Evolutionary conservation across 2,329 filamentous ascomycete species (phyloP).

Genomic region (Pochonia chlamydosporia): DNA sequence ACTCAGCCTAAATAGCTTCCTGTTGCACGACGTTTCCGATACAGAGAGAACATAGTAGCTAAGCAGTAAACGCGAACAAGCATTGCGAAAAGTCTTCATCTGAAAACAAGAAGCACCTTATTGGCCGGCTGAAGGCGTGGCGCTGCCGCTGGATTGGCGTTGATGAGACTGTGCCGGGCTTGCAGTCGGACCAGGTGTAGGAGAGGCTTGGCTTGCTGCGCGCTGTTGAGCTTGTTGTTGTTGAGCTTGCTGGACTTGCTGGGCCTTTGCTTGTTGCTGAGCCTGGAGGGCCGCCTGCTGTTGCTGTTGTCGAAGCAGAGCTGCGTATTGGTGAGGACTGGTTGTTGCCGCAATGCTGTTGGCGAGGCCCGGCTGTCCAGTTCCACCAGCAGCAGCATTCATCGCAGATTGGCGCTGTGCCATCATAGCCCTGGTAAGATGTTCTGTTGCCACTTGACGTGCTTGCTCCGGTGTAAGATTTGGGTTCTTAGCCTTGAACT

Average conservation of each 20-base stretch:
- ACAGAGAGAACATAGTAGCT: too few relatives aligned
- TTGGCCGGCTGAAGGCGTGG: slow-evolving; percentile 20
- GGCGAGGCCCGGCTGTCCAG: slow-evolving; percentile 40
- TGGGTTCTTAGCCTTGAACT: slow-evolving; percentile 46
- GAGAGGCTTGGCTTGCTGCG: slow-evolving; percentile 16
- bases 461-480: slow-evolving; percentile 43
- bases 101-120: background rate
- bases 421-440: slow-evolving; percentile 41
- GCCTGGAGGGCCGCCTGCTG: slow-evolving; percentile 36
- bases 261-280: slow-evolving; percentile 22
- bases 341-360: slow-evolving; percentile 42
- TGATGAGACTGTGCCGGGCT: slow-evolving; percentile 19
- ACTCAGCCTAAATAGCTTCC: background rate
- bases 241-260: slow-evolving; percentile 20
- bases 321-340: slow-evolving; percentile 55
- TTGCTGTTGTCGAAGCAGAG: slow-evolving; percentile 52
- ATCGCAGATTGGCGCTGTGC: slow-evolving; percentile 47
- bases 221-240: slow-evolving; percentile 24
- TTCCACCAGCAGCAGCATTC: slow-evolving; percentile 47
- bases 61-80: too few relatives aligned
- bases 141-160: slow-evolving; percentile 33
- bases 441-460: slow-evolving; percentile 45
- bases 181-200: slow-evolving; percentile 14
- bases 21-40: too few relatives aligned
- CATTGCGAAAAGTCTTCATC: too few relatives aligned